Evolutionary conservation across 768 basidiomycete genomes (phyloP).

Genomic region (Amanita brunnescens): DNA sequence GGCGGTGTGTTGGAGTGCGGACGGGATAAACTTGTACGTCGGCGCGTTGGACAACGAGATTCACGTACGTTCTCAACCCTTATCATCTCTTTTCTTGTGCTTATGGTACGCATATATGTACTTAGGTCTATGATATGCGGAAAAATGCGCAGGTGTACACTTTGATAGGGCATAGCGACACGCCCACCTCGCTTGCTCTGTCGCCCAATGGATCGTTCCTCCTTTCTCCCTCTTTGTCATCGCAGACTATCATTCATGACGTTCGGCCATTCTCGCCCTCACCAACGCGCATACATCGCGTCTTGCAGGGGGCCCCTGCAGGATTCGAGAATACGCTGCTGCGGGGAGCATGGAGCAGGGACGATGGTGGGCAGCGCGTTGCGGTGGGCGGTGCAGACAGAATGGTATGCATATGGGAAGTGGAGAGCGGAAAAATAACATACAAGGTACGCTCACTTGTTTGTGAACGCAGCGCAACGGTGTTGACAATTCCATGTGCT

Average conservation of each 20-base stretch:
- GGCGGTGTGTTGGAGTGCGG: conserved; percentile 84
- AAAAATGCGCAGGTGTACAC: conserved; percentile 75
- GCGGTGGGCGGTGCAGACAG: conserved; percentile 89
- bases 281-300: conserved; percentile 72
- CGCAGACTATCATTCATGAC: conserved; percentile 84
- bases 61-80: conserved; percentile 50
- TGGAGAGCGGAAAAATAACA: conserved; percentile 62
- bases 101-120: conserved; percentile 5
- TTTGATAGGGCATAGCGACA: conserved; percentile 82
- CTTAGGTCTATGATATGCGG: conserved; percentile 82
- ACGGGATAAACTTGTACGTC: conserved; percentile 84
- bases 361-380: conserved; percentile 72
- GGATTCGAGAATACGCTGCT: conserved; percentile 88
- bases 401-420: conserved; percentile 83
- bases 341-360: conserved; percentile 81
- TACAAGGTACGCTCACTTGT: conserved; percentile 54
- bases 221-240: conserved; percentile 86
- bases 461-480: not conserved
- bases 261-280: conserved; percentile 89
- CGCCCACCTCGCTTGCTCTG: conserved; percentile 85
- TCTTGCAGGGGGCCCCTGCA: conserved; percentile 77
- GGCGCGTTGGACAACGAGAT: conserved; percentile 95
- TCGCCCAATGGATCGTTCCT: conserved; percentile 86
- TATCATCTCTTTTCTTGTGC: conserved; percentile 5
- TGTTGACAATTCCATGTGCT: not conserved